Conservation (phyloP, 2,329 filamentous ascomycete genomes). For the Colletotrichum destructivum region DNA sequence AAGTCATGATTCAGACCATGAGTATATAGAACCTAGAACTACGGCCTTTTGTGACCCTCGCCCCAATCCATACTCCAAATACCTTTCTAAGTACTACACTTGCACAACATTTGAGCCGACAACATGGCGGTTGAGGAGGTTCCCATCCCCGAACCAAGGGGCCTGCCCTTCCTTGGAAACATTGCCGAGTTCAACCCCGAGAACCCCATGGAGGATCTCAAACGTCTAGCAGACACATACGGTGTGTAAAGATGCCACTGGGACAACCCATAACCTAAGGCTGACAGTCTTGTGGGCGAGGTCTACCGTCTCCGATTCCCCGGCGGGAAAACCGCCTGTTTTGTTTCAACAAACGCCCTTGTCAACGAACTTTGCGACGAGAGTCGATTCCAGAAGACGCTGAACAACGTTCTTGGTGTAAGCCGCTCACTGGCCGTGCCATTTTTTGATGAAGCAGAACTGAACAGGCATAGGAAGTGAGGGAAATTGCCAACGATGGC, state of each 20-base stretch:
- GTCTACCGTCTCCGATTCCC: conserved; percentile 71
- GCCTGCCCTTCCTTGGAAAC: conserved; percentile 77
- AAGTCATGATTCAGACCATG: background rate
- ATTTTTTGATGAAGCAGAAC: background rate
- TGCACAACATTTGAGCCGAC: background rate
- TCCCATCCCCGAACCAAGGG: conserved; percentile 64
- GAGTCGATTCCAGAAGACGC: conserved; percentile 73
- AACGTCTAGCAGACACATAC: conserved; percentile 74
- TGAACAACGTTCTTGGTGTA: conserved; percentile 61
- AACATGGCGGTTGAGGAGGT: conserved; percentile 47
- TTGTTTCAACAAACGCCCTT: conserved; percentile 68
- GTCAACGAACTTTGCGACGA: conserved; percentile 77
- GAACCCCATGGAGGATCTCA: conserved; percentile 69
- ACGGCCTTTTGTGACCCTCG: too few relatives aligned
- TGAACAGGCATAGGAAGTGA: conserved; percentile 59
- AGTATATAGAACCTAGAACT: background rate
- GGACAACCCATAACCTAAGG: background rate
- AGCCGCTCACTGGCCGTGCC: background rate
- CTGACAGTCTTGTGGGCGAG: conserved; percentile 59
- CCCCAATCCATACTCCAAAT: background rate
- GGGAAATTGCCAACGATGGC: conserved; percentile 66
- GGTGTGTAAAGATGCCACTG: conserved; percentile 59
- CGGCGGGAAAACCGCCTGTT: conserved; percentile 59
- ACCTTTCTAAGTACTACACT: background rate
- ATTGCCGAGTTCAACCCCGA: conserved; percentile 73